phyloP scores from a whole-genome alignment of 1,139 yeast species.

The Eremothecium sinecaudum region DNA sequence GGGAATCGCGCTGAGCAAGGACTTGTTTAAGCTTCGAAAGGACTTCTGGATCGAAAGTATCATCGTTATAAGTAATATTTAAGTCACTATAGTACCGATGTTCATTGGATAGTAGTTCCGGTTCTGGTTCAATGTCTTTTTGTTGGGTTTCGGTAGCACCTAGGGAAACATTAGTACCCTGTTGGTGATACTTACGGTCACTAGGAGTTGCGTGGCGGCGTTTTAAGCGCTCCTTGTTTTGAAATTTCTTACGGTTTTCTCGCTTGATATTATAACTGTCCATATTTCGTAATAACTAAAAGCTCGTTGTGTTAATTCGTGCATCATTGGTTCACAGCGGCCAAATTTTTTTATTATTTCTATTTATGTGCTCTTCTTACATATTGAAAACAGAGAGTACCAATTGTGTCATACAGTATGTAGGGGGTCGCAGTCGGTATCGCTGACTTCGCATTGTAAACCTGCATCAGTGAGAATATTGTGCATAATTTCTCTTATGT shows the following conservation, averaged over 20 bases:
- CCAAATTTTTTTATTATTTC: no score
- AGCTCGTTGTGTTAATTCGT: no score
- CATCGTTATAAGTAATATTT: slow-evolving; percentile 12
- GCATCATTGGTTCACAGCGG: no score
- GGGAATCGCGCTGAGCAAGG: slow-evolving; percentile 7
- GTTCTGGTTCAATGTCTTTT: background rate
- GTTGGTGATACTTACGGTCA: slow-evolving; percentile 25
- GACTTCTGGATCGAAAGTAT: slow-evolving; percentile 11
- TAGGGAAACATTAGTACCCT: background rate
- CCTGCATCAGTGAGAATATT: slow-evolving; percentile 40
- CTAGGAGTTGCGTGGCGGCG: slow-evolving; percentile 29
- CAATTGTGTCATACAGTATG: slow-evolving; percentile 18
- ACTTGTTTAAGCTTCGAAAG: slow-evolving; percentile 12
- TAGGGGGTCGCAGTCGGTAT: slow-evolving; percentile 49
- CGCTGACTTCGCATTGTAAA: slow-evolving; percentile 37
- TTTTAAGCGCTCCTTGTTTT: slow-evolving; percentile 28
- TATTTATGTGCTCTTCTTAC: no score
- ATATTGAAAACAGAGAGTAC: no score
- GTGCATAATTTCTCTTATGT: slow-evolving; percentile 42
- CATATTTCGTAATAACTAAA: no score
- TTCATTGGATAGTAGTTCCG: slow-evolving; percentile 15
- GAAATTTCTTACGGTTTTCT: slow-evolving; percentile 29
- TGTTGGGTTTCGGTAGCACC: slow-evolving; percentile 1
- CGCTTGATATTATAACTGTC: slow-evolving; percentile 23
- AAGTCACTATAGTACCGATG: slow-evolving; percentile 21